phyloP scores from a whole-genome alignment of 495 filamentous ascomycete genomes.

The Neurospora discreta region DNA sequence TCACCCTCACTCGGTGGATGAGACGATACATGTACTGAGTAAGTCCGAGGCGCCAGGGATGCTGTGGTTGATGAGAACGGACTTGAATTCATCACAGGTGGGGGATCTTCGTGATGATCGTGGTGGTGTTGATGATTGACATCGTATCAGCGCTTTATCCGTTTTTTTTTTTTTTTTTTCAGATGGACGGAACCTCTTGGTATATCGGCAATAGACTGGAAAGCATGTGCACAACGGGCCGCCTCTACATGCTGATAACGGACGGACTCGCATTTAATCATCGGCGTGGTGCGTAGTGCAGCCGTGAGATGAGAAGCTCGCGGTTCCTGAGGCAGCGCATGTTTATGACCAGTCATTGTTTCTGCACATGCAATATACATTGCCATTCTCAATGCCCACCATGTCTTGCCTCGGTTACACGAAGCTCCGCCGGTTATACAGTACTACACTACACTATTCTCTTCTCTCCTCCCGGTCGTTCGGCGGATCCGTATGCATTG shows the following conservation, averaged over 20 bases:
- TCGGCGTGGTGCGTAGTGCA: not conserved
- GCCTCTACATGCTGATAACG: not conserved
- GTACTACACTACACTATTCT: not conserved
- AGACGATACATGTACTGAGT: slow-evolving; percentile 2
- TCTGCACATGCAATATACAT: not conserved
- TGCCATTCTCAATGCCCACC: not conserved
- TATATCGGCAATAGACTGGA: not conserved
- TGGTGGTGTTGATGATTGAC: not conserved
- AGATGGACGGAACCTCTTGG: not conserved
- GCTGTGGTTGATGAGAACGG: not conserved
- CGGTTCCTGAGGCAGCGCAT: not conserved
- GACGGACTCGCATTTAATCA: not conserved
- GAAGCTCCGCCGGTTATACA: not conserved
- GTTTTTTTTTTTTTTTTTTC: no score
- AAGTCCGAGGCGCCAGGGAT: not conserved
- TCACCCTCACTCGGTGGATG: not conserved
- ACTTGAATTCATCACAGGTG: slow-evolving; percentile 2
- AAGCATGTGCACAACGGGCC: not conserved
- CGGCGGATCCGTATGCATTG: not conserved
- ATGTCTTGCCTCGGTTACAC: not conserved
- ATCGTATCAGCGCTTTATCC: not conserved
- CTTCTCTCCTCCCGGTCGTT: no score
- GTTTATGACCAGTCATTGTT: not conserved
- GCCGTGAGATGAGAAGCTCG: not conserved
- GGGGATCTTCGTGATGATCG: not conserved